A percentile compares a stretch with the other conserved stretches of the same genome.
phyloP scores from a whole-genome alignment of 75 land plant species.

The Pinus albicaulis region DNA sequence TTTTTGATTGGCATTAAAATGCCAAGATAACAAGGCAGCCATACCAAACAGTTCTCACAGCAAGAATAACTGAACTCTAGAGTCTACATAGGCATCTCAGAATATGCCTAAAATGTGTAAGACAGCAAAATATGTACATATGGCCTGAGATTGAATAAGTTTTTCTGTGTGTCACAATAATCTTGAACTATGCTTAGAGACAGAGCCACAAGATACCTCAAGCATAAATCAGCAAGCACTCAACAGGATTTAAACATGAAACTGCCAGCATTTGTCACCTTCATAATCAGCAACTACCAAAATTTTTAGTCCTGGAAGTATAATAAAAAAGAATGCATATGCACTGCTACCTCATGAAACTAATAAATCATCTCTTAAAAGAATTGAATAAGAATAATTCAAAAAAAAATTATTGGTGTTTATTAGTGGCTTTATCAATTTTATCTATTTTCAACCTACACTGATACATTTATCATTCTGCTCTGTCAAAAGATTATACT shows the following conservation, averaged over 20 bases:
- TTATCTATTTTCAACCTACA: no score
- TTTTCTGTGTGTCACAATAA: background rate
- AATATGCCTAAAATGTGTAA: background rate
- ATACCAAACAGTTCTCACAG: background rate
- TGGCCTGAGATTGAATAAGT: background rate
- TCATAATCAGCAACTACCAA: no score
- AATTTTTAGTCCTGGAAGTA: no score
- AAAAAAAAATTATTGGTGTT: no score
- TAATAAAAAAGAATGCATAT: no score
- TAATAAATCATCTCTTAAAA: no score
- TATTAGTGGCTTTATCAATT: no score
- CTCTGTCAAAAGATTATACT: no score
- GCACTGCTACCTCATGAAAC: no score
- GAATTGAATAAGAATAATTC: no score
- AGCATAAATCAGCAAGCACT: background rate
- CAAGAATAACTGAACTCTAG: background rate
- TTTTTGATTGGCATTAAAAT: background rate
- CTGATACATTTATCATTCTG: no score
- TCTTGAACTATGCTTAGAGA: background rate
- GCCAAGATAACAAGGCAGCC: background rate
- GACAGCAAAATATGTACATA: background rate
- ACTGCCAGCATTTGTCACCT: no score
- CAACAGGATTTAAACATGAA: conserved; percentile 1
- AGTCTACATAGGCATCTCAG: background rate
- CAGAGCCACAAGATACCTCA: background rate